Base-by-base conservation (phyloP, 805 yeast genomes). In the Sugiyamaella valdiviana region DNA sequence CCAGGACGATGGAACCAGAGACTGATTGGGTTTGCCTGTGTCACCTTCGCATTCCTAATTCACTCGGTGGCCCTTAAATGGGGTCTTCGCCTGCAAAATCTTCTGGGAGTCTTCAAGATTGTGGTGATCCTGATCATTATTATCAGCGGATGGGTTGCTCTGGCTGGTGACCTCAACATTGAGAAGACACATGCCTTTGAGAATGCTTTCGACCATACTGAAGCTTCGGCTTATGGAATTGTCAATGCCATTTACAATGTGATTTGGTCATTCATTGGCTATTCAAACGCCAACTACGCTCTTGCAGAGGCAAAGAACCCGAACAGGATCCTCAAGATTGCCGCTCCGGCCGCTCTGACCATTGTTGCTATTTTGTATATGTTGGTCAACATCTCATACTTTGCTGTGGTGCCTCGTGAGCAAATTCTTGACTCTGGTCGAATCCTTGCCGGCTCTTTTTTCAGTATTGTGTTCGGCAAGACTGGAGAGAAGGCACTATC, bases 261-360 rank as follows among this genome's bases (percentile, higher is more conserved):
- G 49, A 85, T 85, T 60, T 85, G 91, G 91, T 83, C 91, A 1
- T 85, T 79, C 58, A 78, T 84, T 57, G 95, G 95, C 45, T 85
- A 85, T 63, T 82, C 90, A 36, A 85, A 85, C 61, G 90, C 83
- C 45, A 85, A 85, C 67, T 85, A 85, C 59, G 91, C 93, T 5
- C 72, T 85, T 42, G 86, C 89, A 59, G 95, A 85, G 67, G 79
- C 80, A 44, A 81, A 77, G 62, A 76, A 86, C 63, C 93, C 95
- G 1, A 77, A 77, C 42, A 77, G 77, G 58, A 80, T 85, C 43
- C 76, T 84, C 63, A 79, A 70, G 60, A 65, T 76, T 48, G 89
- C 91, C 14, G 95, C 90, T 40, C 95, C 95, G 38, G 58, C 75
- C 23, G 87, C 95, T 0, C 70, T 87, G 53, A 58, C 80, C 22